phyloP scores from a whole-genome alignment of 371 early-diverging fungal genomes.

The Mortierella sp. region DNA sequence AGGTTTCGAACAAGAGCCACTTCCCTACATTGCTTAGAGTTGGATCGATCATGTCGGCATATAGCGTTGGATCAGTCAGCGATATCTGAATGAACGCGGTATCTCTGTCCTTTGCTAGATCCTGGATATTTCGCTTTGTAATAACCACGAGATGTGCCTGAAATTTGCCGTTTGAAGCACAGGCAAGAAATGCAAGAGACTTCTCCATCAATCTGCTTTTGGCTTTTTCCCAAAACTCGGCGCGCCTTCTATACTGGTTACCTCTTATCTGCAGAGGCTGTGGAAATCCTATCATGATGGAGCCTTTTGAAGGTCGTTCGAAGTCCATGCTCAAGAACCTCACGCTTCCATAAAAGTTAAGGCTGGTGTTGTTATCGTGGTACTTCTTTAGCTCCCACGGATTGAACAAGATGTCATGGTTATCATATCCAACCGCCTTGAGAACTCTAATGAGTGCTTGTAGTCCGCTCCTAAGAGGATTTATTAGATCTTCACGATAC shows the following conservation, averaged over 20 bases:
- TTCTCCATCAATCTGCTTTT: conserved; percentile 56
- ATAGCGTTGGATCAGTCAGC: conserved; percentile 36
- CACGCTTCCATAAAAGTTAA: conserved; percentile 55
- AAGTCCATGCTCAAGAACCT: conserved; percentile 32
- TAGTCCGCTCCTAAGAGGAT: conserved; percentile 41
- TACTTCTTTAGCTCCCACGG: conserved; percentile 37
- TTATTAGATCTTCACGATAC: conserved; percentile 64
- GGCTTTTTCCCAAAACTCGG: conserved; percentile 54
- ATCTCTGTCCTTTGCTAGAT: conserved; percentile 29
- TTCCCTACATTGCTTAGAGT: background rate
- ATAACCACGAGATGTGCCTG: conserved; percentile 57
- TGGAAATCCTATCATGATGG: conserved; percentile 37
- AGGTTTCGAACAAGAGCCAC: conserved; percentile 59
- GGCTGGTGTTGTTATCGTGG: conserved; percentile 30
- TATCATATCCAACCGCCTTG: conserved; percentile 6
- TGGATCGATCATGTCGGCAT: background rate
- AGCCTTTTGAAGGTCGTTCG: conserved; percentile 25
- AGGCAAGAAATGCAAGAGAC: conserved; percentile 51
- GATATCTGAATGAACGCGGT: conserved; percentile 39
- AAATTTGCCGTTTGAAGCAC: conserved; percentile 27
- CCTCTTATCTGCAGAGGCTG: conserved; percentile 24
- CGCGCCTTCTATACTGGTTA: conserved; percentile 7
- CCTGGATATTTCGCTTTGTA: conserved; percentile 31
- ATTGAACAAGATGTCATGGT: conserved; percentile 16
- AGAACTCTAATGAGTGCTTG: conserved; percentile 21